Base-by-base conservation (phyloP, 2,329 filamentous ascomycete genomes). In the Fusarium bactridioides region DNA sequence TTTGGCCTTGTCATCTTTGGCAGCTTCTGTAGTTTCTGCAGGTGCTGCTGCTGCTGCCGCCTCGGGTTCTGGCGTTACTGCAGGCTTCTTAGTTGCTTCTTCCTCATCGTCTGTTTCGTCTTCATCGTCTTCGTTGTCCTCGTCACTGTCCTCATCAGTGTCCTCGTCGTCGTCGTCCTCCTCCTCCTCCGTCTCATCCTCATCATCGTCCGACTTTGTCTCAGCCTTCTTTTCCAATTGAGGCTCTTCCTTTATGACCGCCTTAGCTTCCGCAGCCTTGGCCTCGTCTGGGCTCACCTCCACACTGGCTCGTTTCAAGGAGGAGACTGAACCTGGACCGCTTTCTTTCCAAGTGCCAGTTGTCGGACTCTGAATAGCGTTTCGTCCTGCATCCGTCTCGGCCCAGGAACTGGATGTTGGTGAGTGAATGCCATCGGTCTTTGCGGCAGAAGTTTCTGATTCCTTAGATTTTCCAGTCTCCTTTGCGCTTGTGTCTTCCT, bases 371-470 rank as follows among this genome's bases (percentile, higher is more conserved):
- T 87, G 85, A 47, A 86, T 72, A 23, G 79, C 76, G 56, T 79
- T 77, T 25, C 77, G 76, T 8, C 77, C 72, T 23, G 71, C 64
- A 50, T 79, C 76, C 57, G 61, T 70, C 62, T 59, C 61, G 37
- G 73, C 80, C 84, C 84, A 86, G n/a, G 83, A 81, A 12, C 82
- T 80, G 15, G 82, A 81, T 12, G 82, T 85, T 3, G 85, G 84
- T 3, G 84, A 86, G 67, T 86, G 85, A 27, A 87, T 79, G 9
- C 81, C 82, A 6, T 78, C 74, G 15, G 11, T 69, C 63, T 51
- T 74, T 31, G 61, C 73, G 27, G 19, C 50, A 21, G 50, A 19
- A 53, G 58, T 62, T 31, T 37, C 35, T 35, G 56, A 13, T 45
- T 67, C 67, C 19, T 72, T 64, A 13, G 72, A 64, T 40, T 73